A percentile compares a stretch with the other conserved stretches of the same genome.
Conservation (phyloP, 176 grass and related monocot species). For the Oryza meyeriana region DNA sequence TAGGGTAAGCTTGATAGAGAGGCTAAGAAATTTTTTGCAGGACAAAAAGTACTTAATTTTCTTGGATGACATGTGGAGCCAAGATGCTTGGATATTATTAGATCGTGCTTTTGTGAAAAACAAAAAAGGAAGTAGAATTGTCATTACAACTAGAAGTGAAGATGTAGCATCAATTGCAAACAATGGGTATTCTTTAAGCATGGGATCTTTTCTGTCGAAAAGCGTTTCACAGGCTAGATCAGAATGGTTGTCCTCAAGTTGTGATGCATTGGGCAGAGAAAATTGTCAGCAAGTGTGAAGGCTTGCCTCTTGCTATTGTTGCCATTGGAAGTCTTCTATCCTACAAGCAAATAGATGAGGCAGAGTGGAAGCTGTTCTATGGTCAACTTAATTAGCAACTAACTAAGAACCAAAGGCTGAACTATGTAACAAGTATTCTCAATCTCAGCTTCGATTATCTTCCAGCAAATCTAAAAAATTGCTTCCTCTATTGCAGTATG, state of each 20-base stretch:
- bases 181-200: not conserved
- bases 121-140: not conserved
- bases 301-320: not conserved
- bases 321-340: constrained; percentile 12
- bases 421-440: too few relatives aligned
- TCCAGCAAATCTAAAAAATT: too few relatives aligned
- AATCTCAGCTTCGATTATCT: too few relatives aligned
- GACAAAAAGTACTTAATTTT: not conserved
- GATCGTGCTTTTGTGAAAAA: not conserved
- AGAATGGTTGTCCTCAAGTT: not conserved
- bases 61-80: constrained; percentile 17
- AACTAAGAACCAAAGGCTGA: too few relatives aligned
- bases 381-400: too few relatives aligned
- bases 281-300: constrained; percentile 1
- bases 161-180: not conserved
- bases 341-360: not conserved
- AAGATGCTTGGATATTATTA: not conserved
- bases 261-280: not conserved
- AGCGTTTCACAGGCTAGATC: not conserved
- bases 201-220: constrained; percentile 16
- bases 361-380: not conserved
- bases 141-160: constrained; percentile 4
- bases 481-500: too few relatives aligned
- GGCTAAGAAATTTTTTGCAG: not conserved
- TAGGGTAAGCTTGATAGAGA: not conserved